Base-by-base conservation (phyloP, 2,329 filamentous ascomycete genomes). In the Aurifilum marmelostoma region DNA sequence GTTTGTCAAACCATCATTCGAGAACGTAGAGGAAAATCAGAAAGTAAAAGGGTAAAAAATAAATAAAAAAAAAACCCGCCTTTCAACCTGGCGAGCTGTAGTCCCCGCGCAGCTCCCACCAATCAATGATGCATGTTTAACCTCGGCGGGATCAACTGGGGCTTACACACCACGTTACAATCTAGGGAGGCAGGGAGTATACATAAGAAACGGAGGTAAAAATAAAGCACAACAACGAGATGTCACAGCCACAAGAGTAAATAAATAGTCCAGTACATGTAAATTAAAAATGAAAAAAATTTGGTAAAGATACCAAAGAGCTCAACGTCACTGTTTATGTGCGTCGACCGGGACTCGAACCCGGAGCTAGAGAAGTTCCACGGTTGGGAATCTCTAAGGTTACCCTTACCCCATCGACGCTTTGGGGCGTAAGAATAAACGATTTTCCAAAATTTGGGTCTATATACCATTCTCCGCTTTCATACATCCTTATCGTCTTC, bases 301-400 rank as follows among this genome's bases (percentile, higher is more conserved):
- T 8, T 18, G 12, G n/a, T 37, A 63, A 63, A 34, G 43, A 41
- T 12, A 62, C 34, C 37, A 0, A 18, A 62, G 59, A 43, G 37
- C 34, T 29, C 59, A 16, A 62, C 37, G 59, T 43, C 5, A 27
- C 12, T 7, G 12, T 16, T 39, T 29, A 8, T 12, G 27, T 63
- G 61, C 61, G 41, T 50, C 61, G 61, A 50, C 61, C 61, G 61
- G 41, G 61, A 63, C 39, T 63, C 61, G 61, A 63, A 63, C 60
- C 39, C 60, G 60, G 60, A 18, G 60, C 60, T 63, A 63, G 60
- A 63, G 60, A 63, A 63, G 60, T 47, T 63, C 39, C 60, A 61
- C 39, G 16, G 24, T 29, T 62, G 60, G 60, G 60, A 63, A 63
- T 63, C 60, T 63, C 60, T 63, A 63, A 63, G 60, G 60, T 63